A percentile compares a stretch with the other conserved stretches of the same genome.
phyloP scores from a whole-genome alignment of 306 rosid species.

The Fagus sylvatica region DNA sequence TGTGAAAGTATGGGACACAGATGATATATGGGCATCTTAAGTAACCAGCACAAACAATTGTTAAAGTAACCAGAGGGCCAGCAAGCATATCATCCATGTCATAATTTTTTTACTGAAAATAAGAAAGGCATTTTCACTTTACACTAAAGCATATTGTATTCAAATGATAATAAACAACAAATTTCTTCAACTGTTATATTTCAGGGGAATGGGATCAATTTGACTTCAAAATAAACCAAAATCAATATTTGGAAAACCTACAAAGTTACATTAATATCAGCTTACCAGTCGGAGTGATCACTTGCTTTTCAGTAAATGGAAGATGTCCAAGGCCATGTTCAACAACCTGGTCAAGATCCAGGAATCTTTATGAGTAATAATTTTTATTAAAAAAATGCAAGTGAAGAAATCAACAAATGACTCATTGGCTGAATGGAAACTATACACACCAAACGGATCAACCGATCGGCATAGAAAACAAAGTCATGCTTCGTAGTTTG shows the following conservation, averaged over 20 bases:
- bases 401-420: slow-evolving; percentile 32
- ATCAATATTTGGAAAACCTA: not conserved
- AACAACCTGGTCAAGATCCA: slow-evolving; percentile 73
- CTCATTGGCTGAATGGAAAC: slow-evolving; percentile 2
- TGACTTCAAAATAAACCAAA: not conserved
- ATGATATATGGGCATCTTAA: not conserved
- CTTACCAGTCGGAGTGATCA: slow-evolving; percentile 93
- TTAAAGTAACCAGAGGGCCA: slow-evolving; percentile 14
- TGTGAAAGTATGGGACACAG: not conserved
- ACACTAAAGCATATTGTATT: slow-evolving; percentile 5
- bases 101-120: not conserved
- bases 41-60: slow-evolving; percentile 3
- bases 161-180: slow-evolving; percentile 6
- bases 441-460: slow-evolving; percentile 87
- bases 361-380: slow-evolving; percentile 25
- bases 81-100: not conserved
- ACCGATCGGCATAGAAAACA: slow-evolving; percentile 89
- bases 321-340: slow-evolving; percentile 98
- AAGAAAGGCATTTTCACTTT: not conserved
- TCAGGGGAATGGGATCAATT: not conserved
- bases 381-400: slow-evolving; percentile 3
- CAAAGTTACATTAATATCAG: not conserved
- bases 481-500: slow-evolving; percentile 93
- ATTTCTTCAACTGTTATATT: slow-evolving; percentile 1
- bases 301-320: slow-evolving; percentile 97